Base-by-base conservation (phyloP, 176 grass and related monocot species). In the Avena atlantica region DNA sequence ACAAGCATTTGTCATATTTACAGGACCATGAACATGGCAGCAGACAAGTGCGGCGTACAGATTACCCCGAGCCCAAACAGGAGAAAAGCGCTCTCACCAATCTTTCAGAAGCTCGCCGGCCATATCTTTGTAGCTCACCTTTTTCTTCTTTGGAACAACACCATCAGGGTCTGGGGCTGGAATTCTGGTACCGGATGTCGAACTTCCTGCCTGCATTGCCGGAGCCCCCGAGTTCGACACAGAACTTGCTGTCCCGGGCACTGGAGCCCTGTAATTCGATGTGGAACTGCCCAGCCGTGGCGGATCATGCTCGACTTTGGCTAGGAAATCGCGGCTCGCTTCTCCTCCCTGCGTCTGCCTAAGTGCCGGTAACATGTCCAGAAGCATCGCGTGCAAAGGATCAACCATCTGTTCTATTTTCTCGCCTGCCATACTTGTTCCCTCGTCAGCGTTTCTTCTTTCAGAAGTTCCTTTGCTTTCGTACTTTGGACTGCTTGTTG, bases 81-180 rank as follows among this genome's bases (percentile, higher is more conserved):
- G 2, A 42, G 31, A 14, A 51, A 31, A 76, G 45, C 40, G 66
- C 13, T 84, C 80, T 95, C 91, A 96, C 90, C 92, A 96, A 74
- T 98, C 93, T 67, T 98, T 94, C 48, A 98, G 81, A 80, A 98
- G 92, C 21, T 94, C 73, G 42, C 66, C 50, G 37, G 93, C 96
- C 59, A 94, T 83, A 80, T 98, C 93, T 70, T 96, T 96, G 70
- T 98, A 98, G 9, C 96, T 96, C 37, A 98, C 93, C 12, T 98
- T 98, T 87, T 91, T 98, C 92, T 94, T 96, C 76, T 89, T 88
- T 20, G 85, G 49, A 70, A 68, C 80, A 56, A 29, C 80, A 34
- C 45, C 64, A 40, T 80, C 85, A 13, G 52, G 40, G 16, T 84
- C 89, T 21, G 84, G 25, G 7, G 74, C 75, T 55, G 66, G 71